Percentiles rank a stretch among this genome's conserved stretches.
Conservation (phyloP, 2,329 filamentous ascomycete genomes). For the Pyrenochaeta sp. region DNA sequence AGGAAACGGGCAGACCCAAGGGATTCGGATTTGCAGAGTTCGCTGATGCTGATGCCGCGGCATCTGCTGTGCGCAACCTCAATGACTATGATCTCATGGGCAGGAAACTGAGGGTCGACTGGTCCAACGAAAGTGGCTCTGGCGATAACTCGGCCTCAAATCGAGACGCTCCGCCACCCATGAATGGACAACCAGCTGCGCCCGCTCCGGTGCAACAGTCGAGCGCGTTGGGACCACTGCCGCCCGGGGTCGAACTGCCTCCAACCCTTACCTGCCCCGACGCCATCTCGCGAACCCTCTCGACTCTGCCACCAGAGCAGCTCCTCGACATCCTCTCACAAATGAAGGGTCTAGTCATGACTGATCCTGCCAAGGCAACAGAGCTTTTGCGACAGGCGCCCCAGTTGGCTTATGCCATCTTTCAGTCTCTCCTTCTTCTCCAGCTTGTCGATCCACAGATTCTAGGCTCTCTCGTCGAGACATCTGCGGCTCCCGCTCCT, state of each 20-base stretch:
- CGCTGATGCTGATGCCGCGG: slow-evolving; percentile 88
- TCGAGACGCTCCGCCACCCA: slow-evolving; percentile 55
- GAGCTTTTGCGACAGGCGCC: slow-evolving; percentile 88
- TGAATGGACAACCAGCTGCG: slow-evolving; percentile 53
- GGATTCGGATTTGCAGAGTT: slow-evolving; percentile 98
- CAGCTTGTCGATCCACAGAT: slow-evolving; percentile 87
- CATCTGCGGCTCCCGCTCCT: slow-evolving; percentile 39
- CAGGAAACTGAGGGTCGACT: slow-evolving; percentile 92
- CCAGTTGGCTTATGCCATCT: slow-evolving; percentile 92
- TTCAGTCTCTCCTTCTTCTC: slow-evolving; percentile 92
- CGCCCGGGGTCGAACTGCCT: slow-evolving; percentile 82
- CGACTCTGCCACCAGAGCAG: slow-evolving; percentile 83
- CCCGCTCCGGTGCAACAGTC: slow-evolving; percentile 51
- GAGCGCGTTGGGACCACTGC: slow-evolving; percentile 76
- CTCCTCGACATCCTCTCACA: slow-evolving; percentile 92
- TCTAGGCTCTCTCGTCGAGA: slow-evolving; percentile 80
- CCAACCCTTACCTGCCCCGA: slow-evolving; percentile 85
- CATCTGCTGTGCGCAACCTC: slow-evolving; percentile 91
- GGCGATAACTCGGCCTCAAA: slow-evolving; percentile 59
- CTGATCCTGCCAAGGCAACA: slow-evolving; percentile 81
- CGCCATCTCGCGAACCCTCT: slow-evolving; percentile 89
- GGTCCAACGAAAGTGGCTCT: slow-evolving; percentile 87
- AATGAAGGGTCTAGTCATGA: slow-evolving; percentile 88
- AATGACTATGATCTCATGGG: slow-evolving; percentile 97
- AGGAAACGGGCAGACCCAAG: slow-evolving; percentile 92